Evolutionary conservation across 805 yeast genomes (phyloP), one percentile per base, ranked within the genome.

Genomic region (Ogataea degrootiae): DNA sequence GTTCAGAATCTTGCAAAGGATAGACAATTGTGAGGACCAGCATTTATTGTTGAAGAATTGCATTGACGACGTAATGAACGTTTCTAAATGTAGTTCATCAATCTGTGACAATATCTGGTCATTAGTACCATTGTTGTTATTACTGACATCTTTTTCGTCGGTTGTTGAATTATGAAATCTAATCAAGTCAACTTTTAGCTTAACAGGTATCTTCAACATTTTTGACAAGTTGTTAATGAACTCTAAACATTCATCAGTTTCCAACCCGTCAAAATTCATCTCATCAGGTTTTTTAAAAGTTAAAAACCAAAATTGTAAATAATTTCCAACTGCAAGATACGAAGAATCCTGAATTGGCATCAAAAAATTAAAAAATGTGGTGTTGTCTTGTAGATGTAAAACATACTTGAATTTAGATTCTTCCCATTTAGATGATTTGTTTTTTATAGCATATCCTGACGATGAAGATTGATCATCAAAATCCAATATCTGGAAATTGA

Each of bases 21-120:
- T 42, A 12, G 49, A 41, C 39, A 55, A 41, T 33, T 55, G 59
- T 3, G 56, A 43, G 17, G 59, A 48, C 59, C 59, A 55, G 38
- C 46, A 47, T 8, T 42, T 49, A 37, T 34, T 41, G 17, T 44
- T 39, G 34, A 55, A 55, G n/a, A 49, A 49, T 37, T 46, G 46
- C 52, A 55, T 55, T 14, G 54, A 45, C 8, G 59, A 51, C 2
- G 51, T 37, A 17, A 55, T 48, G 37, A 55, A 41, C 12, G 55
- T 53, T 34, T 55, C 56, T 34, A 55, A 35, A 36, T 55, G 59
- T 34, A 55, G 33, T n/a, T 39, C 41, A 9, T 22, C 26, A 11
- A 39, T 34, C 5, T 23, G 40, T 16, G 16, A 43, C 15, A 36
- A 31, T 31, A 31, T 26, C 7, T 16, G 7, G 15, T 37, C 16